These are phyloP conservation scores for Chlamydomonas sphaeroides DNA, from an alignment of 139 green algal species.

Conservation along the genomic window DNA sequence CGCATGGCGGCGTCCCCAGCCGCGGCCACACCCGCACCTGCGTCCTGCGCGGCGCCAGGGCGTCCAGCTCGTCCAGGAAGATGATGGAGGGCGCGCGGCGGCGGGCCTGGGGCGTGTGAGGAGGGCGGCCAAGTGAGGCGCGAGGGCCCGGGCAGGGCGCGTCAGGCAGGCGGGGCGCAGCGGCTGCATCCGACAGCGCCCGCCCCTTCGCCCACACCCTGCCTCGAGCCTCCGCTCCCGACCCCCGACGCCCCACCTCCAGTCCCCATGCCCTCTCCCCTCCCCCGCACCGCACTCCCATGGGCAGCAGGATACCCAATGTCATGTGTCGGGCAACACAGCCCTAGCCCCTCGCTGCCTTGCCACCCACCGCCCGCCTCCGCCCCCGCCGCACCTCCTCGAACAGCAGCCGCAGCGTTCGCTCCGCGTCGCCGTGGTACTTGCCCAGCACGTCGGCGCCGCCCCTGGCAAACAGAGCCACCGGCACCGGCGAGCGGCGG, in stretches of 20 bases:
- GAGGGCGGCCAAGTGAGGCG: background rate
- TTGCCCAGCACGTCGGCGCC: slow-evolving; percentile 93
- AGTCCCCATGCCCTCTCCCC: too few relatives aligned
- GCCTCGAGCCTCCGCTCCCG: too few relatives aligned
- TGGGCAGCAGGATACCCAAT: too few relatives aligned
- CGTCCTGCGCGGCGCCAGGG: slow-evolving; percentile 64
- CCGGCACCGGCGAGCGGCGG: slow-evolving; percentile 46
- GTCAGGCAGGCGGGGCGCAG: too few relatives aligned
- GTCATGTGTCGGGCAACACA: too few relatives aligned
- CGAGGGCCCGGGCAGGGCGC: too few relatives aligned
- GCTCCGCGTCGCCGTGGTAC: slow-evolving; percentile 89
- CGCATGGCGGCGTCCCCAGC: background rate
- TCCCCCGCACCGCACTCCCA: too few relatives aligned
- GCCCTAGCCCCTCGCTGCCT: too few relatives aligned
- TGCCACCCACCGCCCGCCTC: background rate
- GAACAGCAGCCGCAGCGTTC: slow-evolving; percentile 87
- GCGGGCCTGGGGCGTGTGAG: slow-evolving; percentile 51
- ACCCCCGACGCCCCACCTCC: too few relatives aligned
- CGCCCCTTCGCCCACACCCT: too few relatives aligned
- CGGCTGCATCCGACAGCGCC: too few relatives aligned
- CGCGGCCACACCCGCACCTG: background rate
- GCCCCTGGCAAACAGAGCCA: slow-evolving; percentile 87
- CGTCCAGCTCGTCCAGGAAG: slow-evolving; percentile 94
- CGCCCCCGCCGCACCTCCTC: slow-evolving; percentile 63
- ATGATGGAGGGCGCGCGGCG: slow-evolving; percentile 80